A percentile compares a stretch with the other conserved stretches of the same genome.
Conservation (phyloP, 768 basidiomycete genomes). For the Lactarius hatsudake region DNA sequence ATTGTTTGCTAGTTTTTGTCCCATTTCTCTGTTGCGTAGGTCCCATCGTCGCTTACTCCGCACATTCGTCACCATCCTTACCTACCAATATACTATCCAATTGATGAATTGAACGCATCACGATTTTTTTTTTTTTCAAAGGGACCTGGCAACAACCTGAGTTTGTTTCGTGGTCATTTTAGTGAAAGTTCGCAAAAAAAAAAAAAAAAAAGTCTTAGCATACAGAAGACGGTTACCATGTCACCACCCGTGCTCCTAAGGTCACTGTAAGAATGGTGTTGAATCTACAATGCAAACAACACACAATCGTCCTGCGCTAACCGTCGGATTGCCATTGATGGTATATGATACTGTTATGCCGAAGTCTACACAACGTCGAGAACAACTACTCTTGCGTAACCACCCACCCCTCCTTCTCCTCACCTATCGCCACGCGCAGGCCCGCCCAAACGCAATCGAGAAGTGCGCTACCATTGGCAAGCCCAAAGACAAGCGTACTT, state of each 20-base stretch:
- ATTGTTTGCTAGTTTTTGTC: constrained; percentile 50
- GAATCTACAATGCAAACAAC: no score
- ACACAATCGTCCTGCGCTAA: constrained; percentile 82
- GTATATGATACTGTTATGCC: not conserved
- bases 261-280: no score
- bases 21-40: not conserved
- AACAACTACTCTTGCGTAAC: constrained; percentile 55
- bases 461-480: constrained; percentile 80
- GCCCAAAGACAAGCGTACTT: constrained; percentile 88
- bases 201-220: no score
- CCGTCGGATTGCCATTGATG: constrained; percentile 57
- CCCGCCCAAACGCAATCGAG: constrained; percentile 83
- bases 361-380: not conserved
- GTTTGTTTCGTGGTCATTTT: no score
- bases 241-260: no score
- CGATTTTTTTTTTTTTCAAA: no score
- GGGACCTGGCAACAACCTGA: no score
- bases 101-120: not conserved
- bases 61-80: not conserved
- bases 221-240: no score
- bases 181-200: no score
- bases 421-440: constrained; percentile 69
- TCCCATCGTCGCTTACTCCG: not conserved
- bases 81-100: not conserved
- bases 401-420: constrained; percentile 49